phyloP scores from a whole-genome alignment of 805 yeast genomes.

The Yarrowia sp. region DNA sequence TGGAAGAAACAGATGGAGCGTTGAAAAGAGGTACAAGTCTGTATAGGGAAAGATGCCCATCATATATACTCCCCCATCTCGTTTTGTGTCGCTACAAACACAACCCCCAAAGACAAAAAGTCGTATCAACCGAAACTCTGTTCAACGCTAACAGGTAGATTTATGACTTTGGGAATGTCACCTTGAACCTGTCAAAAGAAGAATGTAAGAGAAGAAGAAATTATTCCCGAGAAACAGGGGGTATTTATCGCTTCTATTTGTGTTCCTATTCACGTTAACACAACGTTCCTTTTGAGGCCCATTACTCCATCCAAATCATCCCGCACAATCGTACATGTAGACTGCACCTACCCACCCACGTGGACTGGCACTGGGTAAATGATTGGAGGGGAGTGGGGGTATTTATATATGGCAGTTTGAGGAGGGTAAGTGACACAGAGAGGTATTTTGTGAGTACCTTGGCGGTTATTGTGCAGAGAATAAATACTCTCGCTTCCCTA shows the following conservation, averaged over 20 bases:
- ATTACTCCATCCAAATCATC: background rate
- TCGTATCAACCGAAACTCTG: constrained; percentile 13
- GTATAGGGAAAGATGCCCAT: too few species aligned
- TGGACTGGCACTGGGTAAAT: background rate
- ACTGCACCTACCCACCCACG: constrained; percentile 9
- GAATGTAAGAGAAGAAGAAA: background rate
- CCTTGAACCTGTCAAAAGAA: background rate
- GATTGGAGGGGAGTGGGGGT: background rate
- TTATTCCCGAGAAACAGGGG: background rate
- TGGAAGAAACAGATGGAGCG: too few species aligned
- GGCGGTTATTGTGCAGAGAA: too few species aligned
- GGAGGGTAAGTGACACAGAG: too few species aligned
- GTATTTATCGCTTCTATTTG: too few species aligned
- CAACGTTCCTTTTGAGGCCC: background rate
- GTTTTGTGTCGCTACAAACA: too few species aligned
- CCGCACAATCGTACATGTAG: constrained; percentile 17
- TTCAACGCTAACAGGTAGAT: background rate
- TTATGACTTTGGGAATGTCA: background rate
- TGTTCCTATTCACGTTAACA: background rate
- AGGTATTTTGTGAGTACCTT: too few species aligned
- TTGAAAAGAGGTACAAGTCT: too few species aligned
- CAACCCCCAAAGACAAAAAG: background rate
- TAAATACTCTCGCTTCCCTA: too few species aligned
- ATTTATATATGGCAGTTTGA: too few species aligned
- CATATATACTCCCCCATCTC: too few species aligned